A percentile compares a stretch with the other conserved stretches of the same genome.
Conservation (phyloP, 1,284 basidiomycete genomes). For the Pseudozyma flocculosa region DNA sequence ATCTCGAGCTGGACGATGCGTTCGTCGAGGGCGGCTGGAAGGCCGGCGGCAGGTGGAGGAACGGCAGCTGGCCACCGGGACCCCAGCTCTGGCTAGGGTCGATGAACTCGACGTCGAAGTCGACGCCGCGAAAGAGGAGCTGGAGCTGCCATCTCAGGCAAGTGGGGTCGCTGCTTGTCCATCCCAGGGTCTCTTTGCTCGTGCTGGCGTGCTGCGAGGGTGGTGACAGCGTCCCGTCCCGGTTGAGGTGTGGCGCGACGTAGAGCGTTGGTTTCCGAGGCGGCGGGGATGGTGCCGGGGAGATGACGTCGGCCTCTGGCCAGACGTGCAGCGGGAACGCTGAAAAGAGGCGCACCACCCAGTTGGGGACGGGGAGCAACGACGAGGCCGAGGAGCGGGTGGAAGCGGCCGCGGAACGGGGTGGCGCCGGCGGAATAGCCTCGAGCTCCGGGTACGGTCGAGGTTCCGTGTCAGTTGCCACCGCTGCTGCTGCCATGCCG, state of each 20-base stretch:
- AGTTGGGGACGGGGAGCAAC: slow-evolving; percentile 23
- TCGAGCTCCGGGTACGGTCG: slow-evolving; percentile 36
- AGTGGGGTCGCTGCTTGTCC: slow-evolving; percentile 49
- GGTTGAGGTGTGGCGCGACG: slow-evolving; percentile 32
- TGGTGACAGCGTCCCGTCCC: slow-evolving; percentile 16
- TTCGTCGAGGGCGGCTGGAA: slow-evolving; percentile 3
- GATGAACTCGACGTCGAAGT: slow-evolving; percentile 33
- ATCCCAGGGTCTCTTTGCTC: slow-evolving; percentile 4
- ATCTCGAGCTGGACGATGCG: neutral
- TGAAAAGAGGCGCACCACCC: slow-evolving; percentile 25
- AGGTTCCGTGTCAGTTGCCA: too few species aligned
- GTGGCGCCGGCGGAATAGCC: slow-evolving; percentile 33
- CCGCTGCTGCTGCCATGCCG: neutral
- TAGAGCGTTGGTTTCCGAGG: slow-evolving; percentile 29
- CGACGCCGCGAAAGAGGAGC: slow-evolving; percentile 32
- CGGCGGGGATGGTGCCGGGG: slow-evolving; percentile 7
- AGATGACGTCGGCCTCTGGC: slow-evolving; percentile 21
- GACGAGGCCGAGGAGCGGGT: slow-evolving; percentile 5
- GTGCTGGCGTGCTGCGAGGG: slow-evolving; percentile 1
- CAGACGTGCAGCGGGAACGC: slow-evolving; percentile 32
- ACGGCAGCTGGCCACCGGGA: slow-evolving; percentile 39
- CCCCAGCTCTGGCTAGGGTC: slow-evolving; percentile 40
- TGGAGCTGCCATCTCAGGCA: slow-evolving; percentile 52
- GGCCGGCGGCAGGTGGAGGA: slow-evolving; percentile 32
- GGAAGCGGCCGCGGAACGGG: slow-evolving; percentile 15